Evolutionary conservation across 352 stramenopile genomes (phyloP).

Genomic region (Phytophthora pisi): DNA sequence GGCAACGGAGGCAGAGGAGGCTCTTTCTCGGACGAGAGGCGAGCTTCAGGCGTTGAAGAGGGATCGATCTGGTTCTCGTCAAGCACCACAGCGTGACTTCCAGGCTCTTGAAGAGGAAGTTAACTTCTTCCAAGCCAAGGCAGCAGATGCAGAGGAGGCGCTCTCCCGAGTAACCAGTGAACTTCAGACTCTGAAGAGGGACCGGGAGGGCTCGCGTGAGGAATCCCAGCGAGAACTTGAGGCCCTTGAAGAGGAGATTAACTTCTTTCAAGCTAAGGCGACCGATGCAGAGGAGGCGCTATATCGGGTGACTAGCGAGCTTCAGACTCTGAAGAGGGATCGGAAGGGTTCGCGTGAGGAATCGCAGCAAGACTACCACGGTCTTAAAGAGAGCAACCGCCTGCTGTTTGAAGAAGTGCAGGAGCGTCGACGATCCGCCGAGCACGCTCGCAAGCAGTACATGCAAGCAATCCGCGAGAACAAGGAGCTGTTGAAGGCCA

Average conservation of each 20-base stretch:
- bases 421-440: slow-evolving; percentile 52
- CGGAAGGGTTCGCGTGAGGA: slow-evolving; percentile 20
- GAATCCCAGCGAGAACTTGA: slow-evolving; percentile 13
- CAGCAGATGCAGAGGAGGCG: slow-evolving; percentile 37
- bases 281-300: slow-evolving; percentile 43
- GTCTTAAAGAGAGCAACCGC: slow-evolving; percentile 71
- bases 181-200: slow-evolving; percentile 34
- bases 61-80: slow-evolving; percentile 21
- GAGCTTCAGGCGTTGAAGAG: slow-evolving; percentile 42
- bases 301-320: slow-evolving; percentile 34
- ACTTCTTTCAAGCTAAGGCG: slow-evolving; percentile 37
- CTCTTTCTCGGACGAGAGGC: slow-evolving; percentile 34
- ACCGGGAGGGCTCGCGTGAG: slow-evolving; percentile 24
- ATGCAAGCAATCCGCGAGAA: slow-evolving; percentile 62
- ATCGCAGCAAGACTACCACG: slow-evolving; percentile 39
- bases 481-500: slow-evolving; percentile 64
- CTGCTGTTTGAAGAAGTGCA: slow-evolving; percentile 67
- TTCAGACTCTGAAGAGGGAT: slow-evolving; percentile 36
- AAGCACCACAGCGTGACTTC: slow-evolving; percentile 11
- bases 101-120: slow-evolving; percentile 54
- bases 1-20: slow-evolving; percentile 37
- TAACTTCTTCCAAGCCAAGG: slow-evolving; percentile 40
- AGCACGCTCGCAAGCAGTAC: slow-evolving; percentile 68
- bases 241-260: slow-evolving; percentile 52
- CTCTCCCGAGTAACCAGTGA: slow-evolving; percentile 42